Evolutionary conservation across 2,329 filamentous ascomycete genomes (phyloP).

Genomic region (Pyrenophora teres): DNA sequence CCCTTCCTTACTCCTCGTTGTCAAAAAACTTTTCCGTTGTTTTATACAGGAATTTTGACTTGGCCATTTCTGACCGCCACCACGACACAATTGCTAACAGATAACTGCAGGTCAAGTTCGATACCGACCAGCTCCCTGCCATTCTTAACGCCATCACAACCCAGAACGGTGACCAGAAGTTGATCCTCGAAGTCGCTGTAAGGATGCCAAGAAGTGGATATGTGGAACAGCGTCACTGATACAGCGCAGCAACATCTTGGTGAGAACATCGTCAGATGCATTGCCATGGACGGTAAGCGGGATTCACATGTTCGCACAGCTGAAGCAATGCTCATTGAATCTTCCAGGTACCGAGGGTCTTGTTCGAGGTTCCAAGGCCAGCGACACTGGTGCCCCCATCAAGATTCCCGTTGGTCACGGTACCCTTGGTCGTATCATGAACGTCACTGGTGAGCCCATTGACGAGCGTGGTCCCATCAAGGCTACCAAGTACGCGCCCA

Average conservation of each 20-base stretch:
- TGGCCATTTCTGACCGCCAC: constrained; percentile 41
- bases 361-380: constrained; percentile 82
- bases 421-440: constrained; percentile 98
- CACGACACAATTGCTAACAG: constrained; percentile 37
- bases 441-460: constrained; percentile 99
- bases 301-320: too few relatives aligned
- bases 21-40: constrained; percentile 50
- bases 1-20: constrained; percentile 23
- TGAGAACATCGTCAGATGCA: constrained; percentile 98
- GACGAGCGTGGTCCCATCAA: constrained; percentile 99
- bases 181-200: constrained; percentile 97
- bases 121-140: constrained; percentile 85
- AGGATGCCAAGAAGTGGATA: constrained; percentile 46
- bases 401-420: constrained; percentile 91
- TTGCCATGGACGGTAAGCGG: constrained; percentile 90
- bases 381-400: constrained; percentile 93
- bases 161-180: constrained; percentile 88
- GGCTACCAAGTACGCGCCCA: constrained; percentile 81
- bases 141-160: constrained; percentile 98
- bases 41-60: constrained; percentile 14
- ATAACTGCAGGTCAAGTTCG: constrained; percentile 86
- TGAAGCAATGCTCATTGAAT: too few relatives aligned
- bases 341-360: constrained; percentile 85
- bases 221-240: constrained; percentile 33
- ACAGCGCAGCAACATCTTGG: constrained; percentile 89